These are phyloP conservation scores for Tylopilus cervinicoccineus DNA, from an alignment of 768 basidiomycete genomes.

Conservation along the genomic window DNA sequence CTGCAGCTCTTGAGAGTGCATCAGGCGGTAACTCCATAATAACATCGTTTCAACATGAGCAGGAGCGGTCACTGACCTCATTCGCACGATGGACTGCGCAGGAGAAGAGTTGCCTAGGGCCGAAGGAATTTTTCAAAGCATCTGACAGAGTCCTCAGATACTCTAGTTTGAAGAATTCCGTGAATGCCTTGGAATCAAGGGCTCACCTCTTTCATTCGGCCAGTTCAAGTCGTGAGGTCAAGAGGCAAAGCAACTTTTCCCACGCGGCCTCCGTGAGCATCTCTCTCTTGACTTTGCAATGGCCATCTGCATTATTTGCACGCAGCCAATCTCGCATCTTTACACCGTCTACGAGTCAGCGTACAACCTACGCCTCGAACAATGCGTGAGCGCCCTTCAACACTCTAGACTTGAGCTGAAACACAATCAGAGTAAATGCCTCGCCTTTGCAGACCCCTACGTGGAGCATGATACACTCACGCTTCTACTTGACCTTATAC, in stretches of 20 bases:
- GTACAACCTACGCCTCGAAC: constrained; percentile 75
- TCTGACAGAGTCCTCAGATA: constrained; percentile 7
- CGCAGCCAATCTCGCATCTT: constrained; percentile 56
- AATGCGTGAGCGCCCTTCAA: constrained; percentile 58
- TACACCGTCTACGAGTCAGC: constrained; percentile 82
- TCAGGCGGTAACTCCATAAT: constrained; percentile 18
- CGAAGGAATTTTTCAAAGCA: background rate
- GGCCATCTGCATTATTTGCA: constrained; percentile 82
- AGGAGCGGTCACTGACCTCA: background rate
- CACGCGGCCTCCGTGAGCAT: background rate
- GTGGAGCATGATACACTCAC: constrained; percentile 79
- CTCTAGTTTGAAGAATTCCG: constrained; percentile 6
- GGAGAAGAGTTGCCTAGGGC: background rate
- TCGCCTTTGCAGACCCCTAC: constrained; percentile 77
- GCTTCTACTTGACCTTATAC: constrained; percentile 72
- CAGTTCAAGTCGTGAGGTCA: too few species aligned
- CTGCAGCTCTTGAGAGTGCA: constrained; percentile 1
- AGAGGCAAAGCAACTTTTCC: background rate
- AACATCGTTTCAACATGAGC: constrained; percentile 8
- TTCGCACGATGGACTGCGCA: background rate
- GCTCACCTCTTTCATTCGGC: background rate
- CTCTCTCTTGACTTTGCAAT: constrained; percentile 34
- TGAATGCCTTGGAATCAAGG: background rate
- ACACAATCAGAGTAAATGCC: constrained; percentile 47
- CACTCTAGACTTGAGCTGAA: constrained; percentile 4